phyloP scores from a whole-genome alignment of 208 protist species.

The Phytomonas francai region DNA sequence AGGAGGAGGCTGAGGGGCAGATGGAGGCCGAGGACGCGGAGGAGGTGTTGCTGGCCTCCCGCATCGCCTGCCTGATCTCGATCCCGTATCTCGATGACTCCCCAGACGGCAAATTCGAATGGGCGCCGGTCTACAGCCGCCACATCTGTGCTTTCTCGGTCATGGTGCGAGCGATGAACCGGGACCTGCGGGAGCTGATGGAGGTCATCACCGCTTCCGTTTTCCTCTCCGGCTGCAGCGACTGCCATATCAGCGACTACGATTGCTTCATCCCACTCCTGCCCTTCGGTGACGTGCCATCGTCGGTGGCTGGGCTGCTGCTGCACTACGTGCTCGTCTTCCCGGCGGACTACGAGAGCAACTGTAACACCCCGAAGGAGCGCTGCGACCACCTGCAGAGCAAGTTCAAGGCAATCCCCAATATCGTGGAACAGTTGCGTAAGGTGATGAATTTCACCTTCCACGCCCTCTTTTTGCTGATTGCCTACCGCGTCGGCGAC shows the following conservation, averaged over 20 bases:
- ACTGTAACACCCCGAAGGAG: conserved; percentile 48
- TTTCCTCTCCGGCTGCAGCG: conserved; percentile 55
- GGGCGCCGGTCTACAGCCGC: conserved; percentile 82
- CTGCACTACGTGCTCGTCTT: conserved; percentile 86
- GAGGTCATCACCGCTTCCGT: conserved; percentile 71
- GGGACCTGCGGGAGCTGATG: conserved; percentile 68
- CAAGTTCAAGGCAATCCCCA: conserved; percentile 62
- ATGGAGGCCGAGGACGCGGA: conserved; percentile 17
- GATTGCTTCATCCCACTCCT: conserved; percentile 37
- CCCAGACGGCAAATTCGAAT: conserved; percentile 39
- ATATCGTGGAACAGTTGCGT: conserved; percentile 48
- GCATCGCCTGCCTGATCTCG: conserved; percentile 65
- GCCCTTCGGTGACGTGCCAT: conserved; percentile 63
- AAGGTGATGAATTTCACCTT: conserved; percentile 78
- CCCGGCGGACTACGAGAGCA: conserved; percentile 66
- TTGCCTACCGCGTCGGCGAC: conserved; percentile 48
- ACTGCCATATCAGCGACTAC: conserved; percentile 52
- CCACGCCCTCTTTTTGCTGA: conserved; percentile 66
- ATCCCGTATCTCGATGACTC: conserved; percentile 45
- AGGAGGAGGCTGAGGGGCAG: conserved; percentile 2
- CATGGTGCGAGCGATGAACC: conserved; percentile 69
- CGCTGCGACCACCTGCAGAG: conserved; percentile 50
- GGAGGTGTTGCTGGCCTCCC: conserved; percentile 59
- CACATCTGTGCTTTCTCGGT: conserved; percentile 79
- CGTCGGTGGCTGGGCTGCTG: conserved; percentile 69